These are phyloP conservation scores for Dendrobium chrysotoxum DNA, from an alignment of 106 monocot species.

Conservation along the genomic window DNA sequence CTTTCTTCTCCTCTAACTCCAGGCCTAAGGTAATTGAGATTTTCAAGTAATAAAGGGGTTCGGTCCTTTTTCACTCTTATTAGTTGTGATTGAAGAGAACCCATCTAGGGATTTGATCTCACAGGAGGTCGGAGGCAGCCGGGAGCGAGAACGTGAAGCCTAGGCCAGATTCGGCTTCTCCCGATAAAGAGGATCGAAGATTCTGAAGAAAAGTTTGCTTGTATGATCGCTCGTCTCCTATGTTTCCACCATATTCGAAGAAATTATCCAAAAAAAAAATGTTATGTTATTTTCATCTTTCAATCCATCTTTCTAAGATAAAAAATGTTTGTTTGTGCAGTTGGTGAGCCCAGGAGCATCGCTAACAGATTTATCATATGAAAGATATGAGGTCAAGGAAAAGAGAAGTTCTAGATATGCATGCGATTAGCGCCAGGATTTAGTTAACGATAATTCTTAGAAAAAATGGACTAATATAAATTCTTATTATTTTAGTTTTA, in stretches of 20 bases:
- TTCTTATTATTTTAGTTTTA: background rate
- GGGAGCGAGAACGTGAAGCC: conserved; percentile 49
- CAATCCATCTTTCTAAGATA: background rate
- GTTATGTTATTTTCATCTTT: background rate
- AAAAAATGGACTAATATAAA: background rate
- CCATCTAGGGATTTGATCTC: conserved; percentile 3
- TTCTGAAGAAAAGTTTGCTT: conserved; percentile 11
- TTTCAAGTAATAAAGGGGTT: background rate
- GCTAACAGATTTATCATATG: conserved; percentile 81
- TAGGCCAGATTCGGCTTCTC: conserved; percentile 28
- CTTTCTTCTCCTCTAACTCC: conserved; percentile 16
- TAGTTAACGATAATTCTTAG: no score
- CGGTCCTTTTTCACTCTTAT: background rate
- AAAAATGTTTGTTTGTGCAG: conserved; percentile 27
- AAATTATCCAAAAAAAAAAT: no score
- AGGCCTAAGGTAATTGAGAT: conserved; percentile 5
- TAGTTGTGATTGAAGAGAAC: background rate
- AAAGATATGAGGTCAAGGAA: conserved; percentile 91
- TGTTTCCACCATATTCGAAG: background rate
- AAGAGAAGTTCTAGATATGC: conserved; percentile 91
- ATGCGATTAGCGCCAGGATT: no score
- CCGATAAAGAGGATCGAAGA: conserved; percentile 92
- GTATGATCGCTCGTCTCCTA: background rate
- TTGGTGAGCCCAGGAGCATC: conserved; percentile 83
- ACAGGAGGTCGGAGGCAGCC: conserved; percentile 47